Base-by-base conservation (phyloP, 768 basidiomycete genomes). In the Mycena indigotica region DNA sequence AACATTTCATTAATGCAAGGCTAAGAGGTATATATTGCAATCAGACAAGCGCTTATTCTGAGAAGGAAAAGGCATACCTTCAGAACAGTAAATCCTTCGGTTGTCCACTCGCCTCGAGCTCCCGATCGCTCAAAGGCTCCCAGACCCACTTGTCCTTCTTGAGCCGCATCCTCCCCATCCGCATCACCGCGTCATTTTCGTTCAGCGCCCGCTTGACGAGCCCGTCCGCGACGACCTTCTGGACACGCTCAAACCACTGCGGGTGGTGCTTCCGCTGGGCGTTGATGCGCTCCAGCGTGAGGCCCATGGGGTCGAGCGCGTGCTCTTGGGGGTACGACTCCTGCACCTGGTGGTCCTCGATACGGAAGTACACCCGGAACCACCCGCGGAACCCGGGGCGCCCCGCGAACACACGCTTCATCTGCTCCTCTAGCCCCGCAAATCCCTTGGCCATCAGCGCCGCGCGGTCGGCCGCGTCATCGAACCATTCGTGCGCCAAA, bases 61-160 rank as follows among this genome's bases (percentile, higher is more conserved):
- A n/a, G n/a, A n/a, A n/a, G n/a, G n/a, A n/a, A n/a, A n/a, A n/a
- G n/a, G n/a, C n/a, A n/a, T n/a, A n/a, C n/a, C n/a, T n/a, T 35
- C 32, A 44, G 23, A 15, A 44, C 8, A 44, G 23, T 21, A 44
- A 16, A 21, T 15, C 8, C 41, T 44, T 44, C 41, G 15, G 54
- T 46, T 56, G 55, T 35, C 59, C 59, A 32, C 23, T 25, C 13
- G 41, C 24, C 19, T 52, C 1, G 23, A 56, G 21, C 26, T 60
- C 50, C 5, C 50, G 28, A 26, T 51, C 46, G 0, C 50, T 60
- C 3, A 60, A 39, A 16, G 45, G 50, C 30, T 55, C 54, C 59
- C 59, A 60, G 16, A 60, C 59, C 59, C 59, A 60, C 28, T 60
- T 60, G 26, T 55, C 59, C 46, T 56, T 60, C 23, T 32, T 46